Evolutionary conservation across 129 eudicot species (phyloP), one percentile per base, ranked within the genome.

Genomic region (Pseudognaphalium luteoalbum): DNA sequence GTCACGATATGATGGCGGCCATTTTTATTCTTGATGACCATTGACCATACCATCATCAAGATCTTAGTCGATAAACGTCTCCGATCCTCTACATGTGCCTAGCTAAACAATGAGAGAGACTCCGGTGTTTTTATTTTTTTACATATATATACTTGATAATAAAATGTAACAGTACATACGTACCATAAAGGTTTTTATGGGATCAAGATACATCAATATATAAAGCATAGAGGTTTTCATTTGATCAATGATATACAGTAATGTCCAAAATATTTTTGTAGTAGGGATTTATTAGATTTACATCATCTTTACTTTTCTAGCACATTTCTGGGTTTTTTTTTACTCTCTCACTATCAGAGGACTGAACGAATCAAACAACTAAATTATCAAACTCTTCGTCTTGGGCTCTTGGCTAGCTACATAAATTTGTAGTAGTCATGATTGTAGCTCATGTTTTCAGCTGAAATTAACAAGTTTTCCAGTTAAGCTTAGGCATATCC

Each of bases 11-110:
- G 20, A 16, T n/a, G 25, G 54, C 28, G 28, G 70, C 78, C 73
- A 64, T 64, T 75, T 75, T 50, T 63, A 64, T 62, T 75, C 72
- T 75, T 62, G 72, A 62, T 74, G 60, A 60, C 25, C 62, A 19
- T 65, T 74, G 60, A 60, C 25, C 62, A 19, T 65, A 74, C 34
- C 64, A 65, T 50, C 66, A 76, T 76, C 73, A 76, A 65, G 59
- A 20, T 76, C 54, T 20, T 66, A 30, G 32, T 30, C 71, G 22
- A 57, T 57, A 8, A 57, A 20, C 10, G 28, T 16, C 62, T 57
- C 62, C n/a, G n/a, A n/a, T n/a, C n/a, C 29, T 57, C 28, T 76
- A 66, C 59, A 66, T 70, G n/a, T 76, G 74, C 28, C 28, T 32
- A 34, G 41, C 80, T 76, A 19, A 29, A 66, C 35, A 37, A 51